phyloP scores from a whole-genome alignment of 257 asterid species.

The Eustoma russellianum region DNA sequence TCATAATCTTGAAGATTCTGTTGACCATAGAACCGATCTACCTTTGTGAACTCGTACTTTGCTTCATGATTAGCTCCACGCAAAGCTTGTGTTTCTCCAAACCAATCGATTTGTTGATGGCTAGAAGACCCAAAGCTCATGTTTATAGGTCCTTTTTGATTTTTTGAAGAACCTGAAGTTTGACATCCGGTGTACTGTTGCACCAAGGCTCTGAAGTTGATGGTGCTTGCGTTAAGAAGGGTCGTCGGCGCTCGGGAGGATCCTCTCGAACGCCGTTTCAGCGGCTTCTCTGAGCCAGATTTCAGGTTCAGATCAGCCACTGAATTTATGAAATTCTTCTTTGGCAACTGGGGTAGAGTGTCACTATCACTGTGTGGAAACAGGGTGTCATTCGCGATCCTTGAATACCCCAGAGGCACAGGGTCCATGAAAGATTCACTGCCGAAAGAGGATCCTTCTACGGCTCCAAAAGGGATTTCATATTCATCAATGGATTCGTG shows the following conservation, averaged over 20 bases:
- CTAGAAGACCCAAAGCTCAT: slow-evolving; percentile 37
- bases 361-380: background rate
- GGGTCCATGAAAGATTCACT: slow-evolving; percentile 4
- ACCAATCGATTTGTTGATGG: no score
- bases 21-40: no score
- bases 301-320: slow-evolving; percentile 11
- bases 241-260: slow-evolving; percentile 33
- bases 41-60: no score
- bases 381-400: no score
- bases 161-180: slow-evolving; percentile 2
- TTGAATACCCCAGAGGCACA: background rate
- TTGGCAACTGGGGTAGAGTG: background rate
- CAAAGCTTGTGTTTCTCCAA: no score
- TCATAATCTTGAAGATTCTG: no score
- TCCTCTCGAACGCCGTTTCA: slow-evolving; percentile 29
- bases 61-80: no score
- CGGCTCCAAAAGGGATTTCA: slow-evolving; percentile 4
- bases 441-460: no score
- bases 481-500: slow-evolving; percentile 4
- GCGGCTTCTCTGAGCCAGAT: slow-evolving; percentile 15
- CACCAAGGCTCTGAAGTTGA: slow-evolving; percentile 46
- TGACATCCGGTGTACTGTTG: slow-evolving; percentile 61
- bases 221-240: slow-evolving; percentile 38
- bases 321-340: slow-evolving; percentile 8
- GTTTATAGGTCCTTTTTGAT: slow-evolving; percentile 48